Evolutionary conservation across 73 alveolate species (phyloP).

Genomic region (Durusdinium trenchii): DNA sequence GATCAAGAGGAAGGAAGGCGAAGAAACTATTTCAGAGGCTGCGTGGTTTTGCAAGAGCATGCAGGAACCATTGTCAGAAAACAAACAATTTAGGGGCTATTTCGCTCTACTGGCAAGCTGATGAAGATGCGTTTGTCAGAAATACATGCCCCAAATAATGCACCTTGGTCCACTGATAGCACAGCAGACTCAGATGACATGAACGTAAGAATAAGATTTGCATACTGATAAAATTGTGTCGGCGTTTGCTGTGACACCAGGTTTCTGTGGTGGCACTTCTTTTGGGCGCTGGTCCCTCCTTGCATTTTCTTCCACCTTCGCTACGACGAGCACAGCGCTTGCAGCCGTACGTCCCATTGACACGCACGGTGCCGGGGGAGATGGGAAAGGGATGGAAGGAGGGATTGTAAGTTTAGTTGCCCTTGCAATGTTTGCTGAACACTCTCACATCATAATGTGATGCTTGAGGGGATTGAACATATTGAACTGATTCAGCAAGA

Average conservation of each 20-base stretch:
- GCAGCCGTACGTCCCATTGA: slow-evolving; percentile 26
- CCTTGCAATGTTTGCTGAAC: too few relatives aligned
- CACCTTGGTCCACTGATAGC: not conserved
- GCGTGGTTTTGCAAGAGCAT: too few relatives aligned
- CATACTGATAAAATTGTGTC: too few relatives aligned
- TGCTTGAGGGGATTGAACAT: too few relatives aligned
- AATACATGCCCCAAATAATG: not conserved
- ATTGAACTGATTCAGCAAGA: too few relatives aligned
- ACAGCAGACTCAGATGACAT: not conserved
- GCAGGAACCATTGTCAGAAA: not conserved
- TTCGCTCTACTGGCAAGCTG: not conserved
- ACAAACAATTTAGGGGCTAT: not conserved
- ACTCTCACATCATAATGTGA: too few relatives aligned
- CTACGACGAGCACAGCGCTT: slow-evolving; percentile 31
- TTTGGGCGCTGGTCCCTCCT: slow-evolving; percentile 39
- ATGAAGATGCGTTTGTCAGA: not conserved
- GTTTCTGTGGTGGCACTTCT: slow-evolving; percentile 64
- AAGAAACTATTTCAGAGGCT: slow-evolving; percentile 1
- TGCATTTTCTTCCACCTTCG: slow-evolving; percentile 13
- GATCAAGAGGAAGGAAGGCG: not conserved
- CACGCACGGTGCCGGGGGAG: slow-evolving; percentile 43
- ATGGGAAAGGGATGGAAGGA: too few relatives aligned
- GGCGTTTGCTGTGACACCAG: not conserved
- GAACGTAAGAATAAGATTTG: too few relatives aligned
- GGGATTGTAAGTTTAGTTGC: too few relatives aligned